phyloP scores from a whole-genome alignment of 2,329 filamentous ascomycete species.

The Chaetomiaceae sp. region DNA sequence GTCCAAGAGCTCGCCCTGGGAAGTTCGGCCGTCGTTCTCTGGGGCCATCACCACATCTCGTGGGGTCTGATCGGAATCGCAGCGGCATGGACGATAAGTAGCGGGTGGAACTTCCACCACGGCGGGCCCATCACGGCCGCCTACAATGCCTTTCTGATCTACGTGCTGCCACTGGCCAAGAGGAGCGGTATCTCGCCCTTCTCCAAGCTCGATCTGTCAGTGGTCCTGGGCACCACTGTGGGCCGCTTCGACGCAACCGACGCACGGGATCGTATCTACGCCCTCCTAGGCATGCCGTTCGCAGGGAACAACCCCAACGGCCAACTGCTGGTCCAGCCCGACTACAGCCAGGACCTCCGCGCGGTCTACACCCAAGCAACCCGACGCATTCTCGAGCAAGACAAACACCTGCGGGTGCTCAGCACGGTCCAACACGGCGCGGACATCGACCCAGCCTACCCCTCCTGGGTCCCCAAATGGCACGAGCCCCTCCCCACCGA shows the following conservation, averaged over 20 bases:
- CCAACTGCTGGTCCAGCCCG: not conserved
- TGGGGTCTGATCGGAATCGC: not conserved
- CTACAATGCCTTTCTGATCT: slow-evolving; percentile 4
- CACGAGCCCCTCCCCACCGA: not conserved
- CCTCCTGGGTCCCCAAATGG: not conserved
- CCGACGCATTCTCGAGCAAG: slow-evolving; percentile 1
- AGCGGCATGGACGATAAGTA: slow-evolving; percentile 1
- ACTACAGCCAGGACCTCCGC: slow-evolving; percentile 1
- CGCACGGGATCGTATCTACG: slow-evolving; percentile 2
- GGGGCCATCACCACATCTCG: not conserved
- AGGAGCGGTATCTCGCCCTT: slow-evolving; percentile 1
- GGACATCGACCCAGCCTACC: not conserved
- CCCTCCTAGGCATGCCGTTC: slow-evolving; percentile 2
- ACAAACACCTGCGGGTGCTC: not conserved
- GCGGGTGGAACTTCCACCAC: not conserved
- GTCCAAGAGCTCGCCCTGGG: slow-evolving; percentile 1
- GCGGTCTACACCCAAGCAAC: not conserved
- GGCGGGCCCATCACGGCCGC: slow-evolving; percentile 1
- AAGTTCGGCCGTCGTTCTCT: not conserved
- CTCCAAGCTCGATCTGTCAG: not conserved
- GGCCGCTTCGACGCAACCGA: slow-evolving; percentile 1
- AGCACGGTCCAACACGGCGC: slow-evolving; percentile 1
- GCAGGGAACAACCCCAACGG: not conserved
- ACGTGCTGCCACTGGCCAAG: slow-evolving; percentile 1
- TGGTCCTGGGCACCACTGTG: not conserved